Evolutionary conservation across 1,139 yeast genomes (phyloP).

Genomic region (Yamadazyma dushanensis): DNA sequence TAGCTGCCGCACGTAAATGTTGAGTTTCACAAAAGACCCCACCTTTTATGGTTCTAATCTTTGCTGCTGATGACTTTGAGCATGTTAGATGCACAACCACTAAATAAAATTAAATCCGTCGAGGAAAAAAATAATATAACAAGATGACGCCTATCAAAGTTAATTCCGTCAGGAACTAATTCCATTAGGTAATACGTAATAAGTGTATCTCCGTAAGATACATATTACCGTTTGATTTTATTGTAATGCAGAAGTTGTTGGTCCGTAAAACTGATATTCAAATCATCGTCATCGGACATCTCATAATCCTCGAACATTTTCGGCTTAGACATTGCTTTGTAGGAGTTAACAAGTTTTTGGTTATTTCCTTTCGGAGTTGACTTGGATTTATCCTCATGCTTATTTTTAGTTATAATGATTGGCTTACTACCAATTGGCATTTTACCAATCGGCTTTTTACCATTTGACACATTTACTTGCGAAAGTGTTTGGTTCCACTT

Average conservation of each 20-base stretch:
- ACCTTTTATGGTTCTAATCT: too few species aligned
- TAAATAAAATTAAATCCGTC: too few species aligned
- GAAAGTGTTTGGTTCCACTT: constrained; percentile 14
- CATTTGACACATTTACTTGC: background rate
- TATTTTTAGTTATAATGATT: background rate
- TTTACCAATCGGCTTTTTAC: background rate
- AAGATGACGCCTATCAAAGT: too few species aligned
- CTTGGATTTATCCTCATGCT: too few species aligned
- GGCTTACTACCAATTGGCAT: background rate
- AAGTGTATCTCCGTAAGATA: too few species aligned
- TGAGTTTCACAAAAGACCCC: too few species aligned
- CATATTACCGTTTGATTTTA: constrained; percentile 1
- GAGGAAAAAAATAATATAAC: too few species aligned
- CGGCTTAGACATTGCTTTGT: background rate
- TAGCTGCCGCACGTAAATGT: too few species aligned
- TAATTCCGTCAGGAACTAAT: too few species aligned
- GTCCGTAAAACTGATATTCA: constrained; percentile 7
- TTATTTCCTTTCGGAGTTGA: background rate
- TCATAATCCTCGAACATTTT: constrained; percentile 6
- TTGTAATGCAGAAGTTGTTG: constrained; percentile 5
- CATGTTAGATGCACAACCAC: too few species aligned
- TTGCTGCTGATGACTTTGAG: too few species aligned
- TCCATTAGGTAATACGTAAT: too few species aligned
- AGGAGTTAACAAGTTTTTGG: background rate
- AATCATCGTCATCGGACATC: constrained; percentile 8